Base-by-base conservation (phyloP, 1,139 yeast genomes). In the Torulaspora pretoriensis region DNA sequence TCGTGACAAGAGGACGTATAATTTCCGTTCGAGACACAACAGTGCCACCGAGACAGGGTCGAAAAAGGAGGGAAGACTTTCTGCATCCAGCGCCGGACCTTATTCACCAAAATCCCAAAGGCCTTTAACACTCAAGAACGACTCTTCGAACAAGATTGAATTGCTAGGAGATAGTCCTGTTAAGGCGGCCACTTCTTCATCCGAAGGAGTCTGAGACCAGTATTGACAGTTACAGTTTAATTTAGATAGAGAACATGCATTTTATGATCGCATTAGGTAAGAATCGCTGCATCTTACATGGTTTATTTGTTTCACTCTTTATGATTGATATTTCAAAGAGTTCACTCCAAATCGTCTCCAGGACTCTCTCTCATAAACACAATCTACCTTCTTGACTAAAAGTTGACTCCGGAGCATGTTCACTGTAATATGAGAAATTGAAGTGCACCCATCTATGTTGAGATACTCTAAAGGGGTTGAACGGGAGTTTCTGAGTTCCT, bases 341-440 rank as follows among this genome's bases (percentile, higher is more conserved):
- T 63, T 63, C 2, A 55, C 35, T 1, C 67, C 65, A 40, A 60
- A 60, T 33, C 43, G 48, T 33, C 50, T 54, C 68, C 68, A 63
- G 10, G 40, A 37, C 23, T 52, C 56, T 28, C 52, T 55, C 22
- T 61, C 65, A 32, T 60, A 63, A 10, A 48, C 42, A 40, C 65
- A 61, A 19, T 55, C 56, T 4, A 63, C 33, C 23, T 48, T 50
- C 13, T 42, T 45, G 1, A 55, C 63, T 13, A 58, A 46, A 2
- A 47, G 44, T 25, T 51, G 55, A 1, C 50, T 38, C 43, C 52
- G 53, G 14, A 63, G 46, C 33, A 54, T 49, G 32, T 51, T 54
- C 1, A 55, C 54, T 4, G 67, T 63, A 6, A 54, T 43, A 37
- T 62, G 65, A 4, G 64, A 60, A 4, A 63, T 41, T 5, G 55